These are phyloP conservation scores for Solanum sparsipilum DNA, from an alignment of 257 asterid genomes.

Conservation along the genomic window DNA sequence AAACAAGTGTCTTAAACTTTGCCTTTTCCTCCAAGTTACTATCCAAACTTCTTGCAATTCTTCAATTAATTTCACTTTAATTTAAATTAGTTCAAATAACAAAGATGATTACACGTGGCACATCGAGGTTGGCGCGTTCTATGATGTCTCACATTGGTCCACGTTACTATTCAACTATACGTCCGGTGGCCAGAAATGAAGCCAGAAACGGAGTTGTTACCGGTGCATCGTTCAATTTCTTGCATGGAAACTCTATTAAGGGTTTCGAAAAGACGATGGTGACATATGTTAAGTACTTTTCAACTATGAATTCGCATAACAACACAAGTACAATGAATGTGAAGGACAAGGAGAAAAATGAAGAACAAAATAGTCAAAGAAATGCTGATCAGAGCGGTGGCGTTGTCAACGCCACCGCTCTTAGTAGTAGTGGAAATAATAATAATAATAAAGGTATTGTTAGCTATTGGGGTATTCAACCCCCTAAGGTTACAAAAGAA, in stretches of 20 bases:
- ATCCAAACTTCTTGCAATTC: slow-evolving; percentile 20
- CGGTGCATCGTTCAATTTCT: neutral
- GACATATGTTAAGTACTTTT: slow-evolving; percentile 13
- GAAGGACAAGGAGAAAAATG: slow-evolving; percentile 18
- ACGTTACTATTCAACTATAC: slow-evolving; percentile 30
- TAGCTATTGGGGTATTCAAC: slow-evolving; percentile 70
- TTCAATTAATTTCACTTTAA: neutral
- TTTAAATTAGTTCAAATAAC: neutral
- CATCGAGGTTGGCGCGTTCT: slow-evolving; percentile 23
- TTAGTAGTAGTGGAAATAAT: neutral
- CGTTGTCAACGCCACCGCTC: neutral
- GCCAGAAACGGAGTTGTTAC: neutral
- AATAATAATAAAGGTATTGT: neutral
- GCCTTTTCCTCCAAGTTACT: neutral
- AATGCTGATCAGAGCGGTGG: neutral
- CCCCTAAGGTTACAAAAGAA: slow-evolving; percentile 36
- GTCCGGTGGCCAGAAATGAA: neutral
- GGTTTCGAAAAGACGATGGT: slow-evolving; percentile 3
- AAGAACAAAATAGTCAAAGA: slow-evolving; percentile 3
- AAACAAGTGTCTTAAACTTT: neutral
- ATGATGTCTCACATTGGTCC: slow-evolving; percentile 20
- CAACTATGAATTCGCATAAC: slow-evolving; percentile 10
- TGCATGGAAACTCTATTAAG: neutral
- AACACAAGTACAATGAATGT: slow-evolving; percentile 28
- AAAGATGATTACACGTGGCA: slow-evolving; percentile 41